phyloP scores from a whole-genome alignment of 2,329 filamentous ascomycete genomes.

The Plectosphaerella sp. region DNA sequence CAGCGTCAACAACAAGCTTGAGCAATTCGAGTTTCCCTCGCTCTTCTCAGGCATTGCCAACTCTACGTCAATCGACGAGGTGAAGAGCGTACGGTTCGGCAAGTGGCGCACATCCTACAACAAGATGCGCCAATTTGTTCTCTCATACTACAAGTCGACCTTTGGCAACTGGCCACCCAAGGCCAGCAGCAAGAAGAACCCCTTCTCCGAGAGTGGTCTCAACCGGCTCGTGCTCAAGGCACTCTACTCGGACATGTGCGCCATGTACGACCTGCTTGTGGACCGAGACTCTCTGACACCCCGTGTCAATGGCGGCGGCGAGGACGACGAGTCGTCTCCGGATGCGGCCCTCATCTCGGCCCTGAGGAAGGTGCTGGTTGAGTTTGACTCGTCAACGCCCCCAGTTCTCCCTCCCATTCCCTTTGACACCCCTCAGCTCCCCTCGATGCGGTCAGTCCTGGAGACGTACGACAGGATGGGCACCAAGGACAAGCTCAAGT shows the following conservation, averaged over 20 bases:
- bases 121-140: constrained; percentile 68
- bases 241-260: constrained; percentile 80
- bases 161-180: constrained; percentile 83
- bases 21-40: constrained; percentile 86
- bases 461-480: constrained; percentile 61
- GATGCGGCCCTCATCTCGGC: constrained; percentile 62
- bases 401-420: constrained; percentile 89
- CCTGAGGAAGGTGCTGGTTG: constrained; percentile 73
- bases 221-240: constrained; percentile 79
- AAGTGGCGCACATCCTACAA: constrained; percentile 74
- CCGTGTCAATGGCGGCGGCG: constrained; percentile 64
- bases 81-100: constrained; percentile 77
- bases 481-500: constrained; percentile 69
- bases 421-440: constrained; percentile 79
- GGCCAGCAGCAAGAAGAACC: constrained; percentile 86
- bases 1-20: constrained; percentile 67
- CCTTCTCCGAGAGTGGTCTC: constrained; percentile 78
- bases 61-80: constrained; percentile 72
- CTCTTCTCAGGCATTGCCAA: constrained; percentile 85
- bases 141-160: constrained; percentile 59
- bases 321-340: constrained; percentile 40
- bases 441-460: constrained; percentile 61
- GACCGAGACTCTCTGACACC: constrained; percentile 76
- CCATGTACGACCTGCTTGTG: constrained; percentile 83
- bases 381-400: constrained; percentile 85